phyloP scores from a whole-genome alignment of 345 rosid species.

The Salix caprea region DNA sequence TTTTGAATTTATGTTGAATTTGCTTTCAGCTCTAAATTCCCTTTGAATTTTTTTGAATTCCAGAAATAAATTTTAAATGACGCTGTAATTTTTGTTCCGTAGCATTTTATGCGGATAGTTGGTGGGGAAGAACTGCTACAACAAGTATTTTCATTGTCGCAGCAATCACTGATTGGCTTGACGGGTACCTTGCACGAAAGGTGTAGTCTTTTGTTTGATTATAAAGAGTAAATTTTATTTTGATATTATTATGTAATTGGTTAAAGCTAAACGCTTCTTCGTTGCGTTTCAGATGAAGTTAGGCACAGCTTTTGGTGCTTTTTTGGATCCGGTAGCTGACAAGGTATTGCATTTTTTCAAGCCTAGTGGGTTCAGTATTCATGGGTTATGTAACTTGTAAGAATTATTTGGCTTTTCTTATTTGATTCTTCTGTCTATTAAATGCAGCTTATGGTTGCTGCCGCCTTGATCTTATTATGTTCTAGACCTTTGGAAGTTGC shows the following conservation, averaged over 20 bases:
- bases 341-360: slow-evolving; percentile 43
- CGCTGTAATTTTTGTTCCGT: slow-evolving; percentile 9
- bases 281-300: slow-evolving; percentile 64
- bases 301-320: slow-evolving; percentile 92
- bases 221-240: background rate
- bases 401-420: background rate
- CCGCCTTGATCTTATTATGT: slow-evolving; percentile 82
- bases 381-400: background rate
- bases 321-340: slow-evolving; percentile 98
- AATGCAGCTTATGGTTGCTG: slow-evolving; percentile 96
- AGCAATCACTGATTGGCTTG: slow-evolving; percentile 99
- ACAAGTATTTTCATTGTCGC: slow-evolving; percentile 86
- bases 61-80: background rate
- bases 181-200: slow-evolving; percentile 95
- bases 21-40: background rate
- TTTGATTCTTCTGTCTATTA: slow-evolving; percentile 10
- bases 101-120: slow-evolving; percentile 85
- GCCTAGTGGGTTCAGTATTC: background rate
- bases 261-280: background rate
- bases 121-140: slow-evolving; percentile 94
- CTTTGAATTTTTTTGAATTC: background rate
- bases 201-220: slow-evolving; percentile 26
- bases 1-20: background rate
- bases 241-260: background rate
- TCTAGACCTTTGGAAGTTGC: slow-evolving; percentile 61